phyloP scores from a whole-genome alignment of 192 early-diverging fungal genomes.

The Fimicolochytrium jonesii region DNA sequence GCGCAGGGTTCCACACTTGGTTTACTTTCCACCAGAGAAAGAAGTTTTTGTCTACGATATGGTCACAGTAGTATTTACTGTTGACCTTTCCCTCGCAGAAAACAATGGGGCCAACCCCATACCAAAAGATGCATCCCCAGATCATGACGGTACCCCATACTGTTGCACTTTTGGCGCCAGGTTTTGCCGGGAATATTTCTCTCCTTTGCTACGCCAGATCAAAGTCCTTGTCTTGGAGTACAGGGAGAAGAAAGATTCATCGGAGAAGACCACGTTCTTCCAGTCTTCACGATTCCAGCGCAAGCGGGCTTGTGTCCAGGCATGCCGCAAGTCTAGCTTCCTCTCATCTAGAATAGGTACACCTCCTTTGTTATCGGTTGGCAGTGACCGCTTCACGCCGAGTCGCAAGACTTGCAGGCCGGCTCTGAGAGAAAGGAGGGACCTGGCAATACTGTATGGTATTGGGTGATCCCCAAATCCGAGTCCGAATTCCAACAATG shows the following conservation, averaged over 20 bases:
- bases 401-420: too few relatives aligned
- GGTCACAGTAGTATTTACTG: neutral
- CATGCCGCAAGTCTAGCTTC: neutral
- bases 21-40: neutral
- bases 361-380: too few relatives aligned
- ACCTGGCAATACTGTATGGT: too few relatives aligned
- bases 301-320: neutral
- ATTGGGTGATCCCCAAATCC: too few relatives aligned
- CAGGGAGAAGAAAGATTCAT: slow-evolving; percentile 1
- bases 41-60: neutral
- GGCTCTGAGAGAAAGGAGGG: too few relatives aligned
- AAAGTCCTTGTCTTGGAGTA: neutral
- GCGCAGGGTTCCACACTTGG: neutral
- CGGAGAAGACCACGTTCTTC: neutral
- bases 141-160: neutral
- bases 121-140: neutral
- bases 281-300: neutral
- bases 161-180: neutral
- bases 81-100: neutral
- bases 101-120: neutral
- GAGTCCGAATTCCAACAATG: too few relatives aligned
- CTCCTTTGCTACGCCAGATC: neutral
- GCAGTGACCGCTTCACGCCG: too few relatives aligned
- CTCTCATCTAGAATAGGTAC: neutral
- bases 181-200: neutral